Evolutionary conservation across 2,329 filamentous ascomycete species (phyloP).

Genomic region (Beauveria pseudobassiana): DNA sequence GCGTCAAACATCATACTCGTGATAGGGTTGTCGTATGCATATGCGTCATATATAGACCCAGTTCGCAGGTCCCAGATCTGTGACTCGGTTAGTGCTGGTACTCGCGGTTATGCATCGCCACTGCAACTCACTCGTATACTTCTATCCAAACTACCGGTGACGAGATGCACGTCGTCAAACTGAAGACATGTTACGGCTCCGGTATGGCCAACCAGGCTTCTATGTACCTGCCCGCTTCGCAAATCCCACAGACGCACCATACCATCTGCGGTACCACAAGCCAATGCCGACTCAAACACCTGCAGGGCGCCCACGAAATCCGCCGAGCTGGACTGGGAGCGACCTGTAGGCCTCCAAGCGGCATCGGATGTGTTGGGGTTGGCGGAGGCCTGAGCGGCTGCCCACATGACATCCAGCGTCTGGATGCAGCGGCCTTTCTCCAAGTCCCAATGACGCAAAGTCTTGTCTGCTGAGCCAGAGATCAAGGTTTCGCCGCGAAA

Average conservation of each 20-base stretch:
- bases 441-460: conserved; percentile 93
- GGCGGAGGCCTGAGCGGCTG: conserved; percentile 79
- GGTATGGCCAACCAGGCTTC: conserved; percentile 91
- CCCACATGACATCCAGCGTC: conserved; percentile 96
- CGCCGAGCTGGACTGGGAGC: conserved; percentile 56
- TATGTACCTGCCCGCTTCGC: conserved; percentile 91
- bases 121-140: conserved; percentile 74
- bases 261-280: conserved; percentile 93
- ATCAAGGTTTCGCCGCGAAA: conserved; percentile 85
- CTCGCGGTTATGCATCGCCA: not conserved
- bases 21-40: conserved; percentile 85
- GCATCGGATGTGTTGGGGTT: conserved; percentile 54
- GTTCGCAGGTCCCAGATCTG: conserved; percentile 98
- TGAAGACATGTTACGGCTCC: conserved; percentile 90
- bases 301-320: conserved; percentile 94
- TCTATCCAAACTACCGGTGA: conserved; percentile 86
- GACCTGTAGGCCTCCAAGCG: conserved; percentile 66
- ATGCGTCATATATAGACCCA: conserved; percentile 90
- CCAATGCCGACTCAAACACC: conserved; percentile 90
- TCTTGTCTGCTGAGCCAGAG: conserved; percentile 95
- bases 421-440: conserved; percentile 96
- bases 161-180: conserved; percentile 91
- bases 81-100: conserved; percentile 7
- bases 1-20: conserved; percentile 97
- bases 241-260: conserved; percentile 98